Evolutionary conservation across 495 filamentous ascomycete species (phyloP).

Genomic region (Daldinia loculata): DNA sequence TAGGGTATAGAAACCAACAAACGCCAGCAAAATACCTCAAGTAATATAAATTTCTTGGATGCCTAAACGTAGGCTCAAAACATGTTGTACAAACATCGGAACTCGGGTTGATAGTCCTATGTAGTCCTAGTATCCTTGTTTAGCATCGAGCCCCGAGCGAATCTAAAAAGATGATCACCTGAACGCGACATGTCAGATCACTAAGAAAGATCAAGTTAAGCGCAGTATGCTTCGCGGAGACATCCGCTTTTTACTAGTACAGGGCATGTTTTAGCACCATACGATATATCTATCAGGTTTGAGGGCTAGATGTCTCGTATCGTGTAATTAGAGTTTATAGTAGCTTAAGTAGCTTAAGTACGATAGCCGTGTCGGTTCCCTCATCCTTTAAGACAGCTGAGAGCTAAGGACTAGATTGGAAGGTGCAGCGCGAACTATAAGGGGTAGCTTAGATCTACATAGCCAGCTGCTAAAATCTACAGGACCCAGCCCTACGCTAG

Average conservation of each 20-base stretch:
- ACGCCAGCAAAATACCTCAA: not conserved
- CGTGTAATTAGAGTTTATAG: conserved; percentile 8
- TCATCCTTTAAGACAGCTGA: not conserved
- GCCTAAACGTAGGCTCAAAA: not conserved
- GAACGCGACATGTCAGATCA: not conserved
- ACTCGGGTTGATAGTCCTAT: not conserved
- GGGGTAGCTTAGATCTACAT: not conserved
- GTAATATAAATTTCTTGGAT: not conserved
- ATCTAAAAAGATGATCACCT: not conserved
- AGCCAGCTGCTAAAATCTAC: not conserved
- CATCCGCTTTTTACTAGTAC: not conserved
- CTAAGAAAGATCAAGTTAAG: not conserved
- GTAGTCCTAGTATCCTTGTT: not conserved
- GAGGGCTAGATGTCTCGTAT: conserved; percentile 4
- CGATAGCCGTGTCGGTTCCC: not conserved
- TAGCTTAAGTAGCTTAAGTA: conserved; percentile 1
- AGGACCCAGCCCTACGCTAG: not conserved
- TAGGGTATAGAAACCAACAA: not conserved
- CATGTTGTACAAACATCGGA: not conserved
- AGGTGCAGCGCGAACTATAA: not conserved
- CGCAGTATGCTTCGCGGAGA: not conserved
- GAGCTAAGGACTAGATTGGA: not conserved
- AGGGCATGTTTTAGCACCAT: not conserved
- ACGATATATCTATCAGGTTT: not conserved
- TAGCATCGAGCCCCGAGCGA: not conserved